Evolutionary conservation across 495 filamentous ascomycete genomes (phyloP).

Genomic region (Talaromyces proteolyticus): DNA sequence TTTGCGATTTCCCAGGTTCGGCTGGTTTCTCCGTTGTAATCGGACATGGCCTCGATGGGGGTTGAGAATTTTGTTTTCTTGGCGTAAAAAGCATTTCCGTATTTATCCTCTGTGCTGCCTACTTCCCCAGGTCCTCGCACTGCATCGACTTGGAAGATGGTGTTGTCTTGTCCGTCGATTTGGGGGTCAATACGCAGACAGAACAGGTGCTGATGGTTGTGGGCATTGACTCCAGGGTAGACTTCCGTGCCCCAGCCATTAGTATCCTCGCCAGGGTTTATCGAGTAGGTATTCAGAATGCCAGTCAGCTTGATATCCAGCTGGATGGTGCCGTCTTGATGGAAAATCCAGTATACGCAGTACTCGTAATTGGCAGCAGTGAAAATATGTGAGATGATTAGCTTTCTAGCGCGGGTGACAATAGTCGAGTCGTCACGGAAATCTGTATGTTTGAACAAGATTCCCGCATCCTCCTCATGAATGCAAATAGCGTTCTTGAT

Average conservation of each 20-base stretch:
- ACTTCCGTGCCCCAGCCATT: constrained; percentile 92
- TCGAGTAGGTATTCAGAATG: constrained; percentile 88
- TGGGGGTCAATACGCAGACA: constrained; percentile 87
- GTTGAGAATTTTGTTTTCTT: constrained; percentile 78
- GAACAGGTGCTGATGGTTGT: constrained; percentile 95
- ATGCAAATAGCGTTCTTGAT: constrained; percentile 97
- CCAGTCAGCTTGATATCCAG: constrained; percentile 94
- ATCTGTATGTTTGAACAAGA: constrained; percentile 94
- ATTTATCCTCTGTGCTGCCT: constrained; percentile 76
- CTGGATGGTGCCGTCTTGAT: constrained; percentile 90
- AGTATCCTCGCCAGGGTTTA: constrained; percentile 79
- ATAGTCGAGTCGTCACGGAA: constrained; percentile 87
- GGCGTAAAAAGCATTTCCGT: constrained; percentile 94
- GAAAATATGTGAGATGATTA: constrained; percentile 89
- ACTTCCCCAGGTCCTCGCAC: constrained; percentile 59
- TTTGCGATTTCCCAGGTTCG: constrained; percentile 93
- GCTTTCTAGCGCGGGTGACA: constrained; percentile 80
- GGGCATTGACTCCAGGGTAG: constrained; percentile 73
- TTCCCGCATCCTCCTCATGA: constrained; percentile 91
- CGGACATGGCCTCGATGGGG: constrained; percentile 62
- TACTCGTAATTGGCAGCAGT: constrained; percentile 98
- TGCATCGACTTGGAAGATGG: constrained; percentile 78
- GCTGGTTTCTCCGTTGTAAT: constrained; percentile 74
- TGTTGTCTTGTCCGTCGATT: constrained; percentile 82
- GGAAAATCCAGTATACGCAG: constrained; percentile 89